Percentiles rank a stretch among this genome's conserved stretches.
Evolutionary conservation across 202 grass and related monocot genomes (phyloP).

Genomic region (Saccharum hybrid): DNA sequence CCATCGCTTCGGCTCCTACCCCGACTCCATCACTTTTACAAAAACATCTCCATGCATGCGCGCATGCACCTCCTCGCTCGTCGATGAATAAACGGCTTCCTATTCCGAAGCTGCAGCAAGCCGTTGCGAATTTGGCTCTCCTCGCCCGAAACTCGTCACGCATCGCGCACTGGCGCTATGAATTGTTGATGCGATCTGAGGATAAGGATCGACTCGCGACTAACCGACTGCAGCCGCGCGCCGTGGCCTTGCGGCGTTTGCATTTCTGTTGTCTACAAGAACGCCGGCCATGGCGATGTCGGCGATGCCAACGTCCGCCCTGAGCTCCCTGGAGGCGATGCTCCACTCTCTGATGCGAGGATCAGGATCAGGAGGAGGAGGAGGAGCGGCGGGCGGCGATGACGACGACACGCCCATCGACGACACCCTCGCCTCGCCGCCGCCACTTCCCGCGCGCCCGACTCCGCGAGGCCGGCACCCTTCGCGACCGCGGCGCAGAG

Average conservation of each 20-base stretch:
- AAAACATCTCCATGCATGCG: neutral
- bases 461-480: constrained; percentile 34
- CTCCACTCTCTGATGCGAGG: constrained; percentile 42
- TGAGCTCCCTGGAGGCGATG: constrained; percentile 50
- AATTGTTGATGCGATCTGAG: neutral
- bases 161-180: neutral
- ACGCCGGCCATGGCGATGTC: constrained; percentile 42
- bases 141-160: neutral
- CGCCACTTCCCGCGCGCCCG: constrained; percentile 43
- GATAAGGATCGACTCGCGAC: too few species aligned
- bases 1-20: neutral
- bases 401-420: too few species aligned
- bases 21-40: too few species aligned
- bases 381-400: neutral
- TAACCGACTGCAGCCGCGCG: too few species aligned
- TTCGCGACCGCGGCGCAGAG: neutral
- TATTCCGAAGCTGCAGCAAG: constrained; percentile 3
- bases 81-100: constrained; percentile 18
- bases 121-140: constrained; percentile 6
- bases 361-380: neutral
- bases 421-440: constrained; percentile 20
- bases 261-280: neutral
- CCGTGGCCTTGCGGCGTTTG: neutral
- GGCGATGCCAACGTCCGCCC: constrained; percentile 11
- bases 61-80: constrained; percentile 5